Percentiles rank a stretch among this genome's conserved stretches.
phyloP scores from a whole-genome alignment of 2,329 filamentous ascomycete genomes.

The Bertia moriformis region DNA sequence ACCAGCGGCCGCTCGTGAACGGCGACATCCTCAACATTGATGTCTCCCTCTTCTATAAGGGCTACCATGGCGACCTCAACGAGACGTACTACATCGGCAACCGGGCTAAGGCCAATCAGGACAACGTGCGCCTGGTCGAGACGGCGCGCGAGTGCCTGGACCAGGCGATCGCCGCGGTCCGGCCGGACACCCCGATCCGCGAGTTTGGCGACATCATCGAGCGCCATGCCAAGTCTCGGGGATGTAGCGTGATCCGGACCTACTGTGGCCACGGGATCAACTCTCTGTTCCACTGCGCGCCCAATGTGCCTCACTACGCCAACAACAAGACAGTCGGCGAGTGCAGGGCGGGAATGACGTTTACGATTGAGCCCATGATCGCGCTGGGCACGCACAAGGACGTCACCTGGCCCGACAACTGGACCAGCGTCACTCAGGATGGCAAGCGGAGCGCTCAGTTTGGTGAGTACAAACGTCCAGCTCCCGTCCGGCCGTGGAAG shows the following conservation, averaged over 20 bases:
- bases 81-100: conserved; percentile 98
- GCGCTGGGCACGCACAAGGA: conserved; percentile 80
- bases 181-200: conserved; percentile 81
- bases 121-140: conserved; percentile 81
- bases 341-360: conserved; percentile 93
- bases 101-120: conserved; percentile 67
- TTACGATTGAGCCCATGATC: conserved; percentile 98
- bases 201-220: conserved; percentile 93
- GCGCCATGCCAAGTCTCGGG: conserved; percentile 73
- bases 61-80: conserved; percentile 92
- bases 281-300: conserved; percentile 79
- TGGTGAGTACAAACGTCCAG: conserved; percentile 36
- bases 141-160: conserved; percentile 77
- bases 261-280: conserved; percentile 97
- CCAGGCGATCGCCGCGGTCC: conserved; percentile 80
- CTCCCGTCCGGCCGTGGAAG: neutral
- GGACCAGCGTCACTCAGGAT: conserved; percentile 88
- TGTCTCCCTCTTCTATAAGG: conserved; percentile 82
- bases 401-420: conserved; percentile 96
- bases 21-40: conserved; percentile 97
- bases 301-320: conserved; percentile 90
- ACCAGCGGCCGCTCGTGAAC: conserved; percentile 72
- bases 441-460: conserved; percentile 87
- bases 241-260: conserved; percentile 83
- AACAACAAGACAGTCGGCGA: conserved; percentile 96